Evolutionary conservation across 1,284 basidiomycete species (phyloP).

Genomic region (Irpex rosettiformis): DNA sequence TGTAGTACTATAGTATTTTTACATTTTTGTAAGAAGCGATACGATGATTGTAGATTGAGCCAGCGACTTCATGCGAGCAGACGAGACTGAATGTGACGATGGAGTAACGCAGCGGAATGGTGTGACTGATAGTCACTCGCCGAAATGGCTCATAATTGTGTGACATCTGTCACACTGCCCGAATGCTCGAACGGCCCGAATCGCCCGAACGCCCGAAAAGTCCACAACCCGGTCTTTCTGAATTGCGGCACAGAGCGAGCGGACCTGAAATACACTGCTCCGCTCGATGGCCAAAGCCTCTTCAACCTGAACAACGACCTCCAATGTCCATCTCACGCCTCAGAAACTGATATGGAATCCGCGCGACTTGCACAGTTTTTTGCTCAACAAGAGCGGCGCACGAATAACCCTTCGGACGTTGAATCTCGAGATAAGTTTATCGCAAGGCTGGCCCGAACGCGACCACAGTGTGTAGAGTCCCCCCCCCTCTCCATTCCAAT

Average conservation of each 20-base stretch:
- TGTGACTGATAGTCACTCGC: no score
- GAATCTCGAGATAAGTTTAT: conserved; percentile 39
- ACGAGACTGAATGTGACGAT: no score
- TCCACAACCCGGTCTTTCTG: not conserved
- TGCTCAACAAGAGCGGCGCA: conserved; percentile 46
- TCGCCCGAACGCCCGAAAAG: no score
- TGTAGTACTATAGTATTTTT: no score
- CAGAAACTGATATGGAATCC: conserved; percentile 8
- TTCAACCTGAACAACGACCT: not conserved
- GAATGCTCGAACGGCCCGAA: no score
- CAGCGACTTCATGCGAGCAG: no score
- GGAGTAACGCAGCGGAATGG: no score
- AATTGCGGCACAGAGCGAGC: not conserved
- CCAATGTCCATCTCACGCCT: not conserved
- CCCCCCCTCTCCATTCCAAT: no score
- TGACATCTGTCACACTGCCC: no score
- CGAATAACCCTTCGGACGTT: conserved; percentile 52
- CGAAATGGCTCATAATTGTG: no score
- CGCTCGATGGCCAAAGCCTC: not conserved
- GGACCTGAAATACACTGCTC: not conserved
- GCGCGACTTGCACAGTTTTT: conserved; percentile 40
- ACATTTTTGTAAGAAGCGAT: no score
- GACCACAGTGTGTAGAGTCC: conserved; percentile 5
- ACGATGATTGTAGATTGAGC: no score
- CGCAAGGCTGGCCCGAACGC: conserved; percentile 17